Evolutionary conservation across 345 rosid genomes (phyloP), one percentile per base, ranked within the genome.

Genomic region (Punica granatum): DNA sequence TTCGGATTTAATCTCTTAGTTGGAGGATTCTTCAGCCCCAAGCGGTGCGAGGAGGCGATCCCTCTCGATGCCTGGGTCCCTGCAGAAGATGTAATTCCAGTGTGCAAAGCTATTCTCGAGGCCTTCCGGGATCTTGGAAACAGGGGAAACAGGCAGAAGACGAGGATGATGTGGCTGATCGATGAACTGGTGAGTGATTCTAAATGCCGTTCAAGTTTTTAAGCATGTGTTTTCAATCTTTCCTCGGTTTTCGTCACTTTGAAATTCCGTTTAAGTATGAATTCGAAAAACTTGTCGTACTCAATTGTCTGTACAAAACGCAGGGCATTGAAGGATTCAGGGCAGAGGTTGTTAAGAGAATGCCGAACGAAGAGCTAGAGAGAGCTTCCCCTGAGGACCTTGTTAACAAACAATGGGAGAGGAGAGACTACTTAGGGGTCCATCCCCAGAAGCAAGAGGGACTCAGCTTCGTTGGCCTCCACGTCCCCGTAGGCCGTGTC

Each of bases 131-230:
- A 94, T 86, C 97, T 94, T 70, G 97, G 99, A 37, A 21, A 11
- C 51, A 81, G 99, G 74, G 96, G 97, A 61, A 94, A 89, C 76
- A 77, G 97, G 72, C 99, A 90, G 64, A 94, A 79, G 75, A 90
- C 96, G 0, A 85, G 99, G 77, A 94, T 94, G 96, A 94, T 90
- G 99, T 94, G 99, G 97, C 70, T 94, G 68, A 89, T 94, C 36
- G 97, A 94, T 64, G 96, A 94, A 79, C 86, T 94, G 59, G 99
- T 94, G 78, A 82, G 94, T 71, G 18, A 67, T 26, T 7, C 21
- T 39, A 21, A n/a, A 30, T 43, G 14, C 7, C 48, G 16, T 18
- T 5, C 19, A 49, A 49, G 19, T 18, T 48, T n/a, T 49, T 15
- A 49, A 19, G 25, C 7, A 19, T 49, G 19, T 25, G 16, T 21